These are phyloP conservation scores for Suillus tomentosus DNA, from an alignment of 768 basidiomycete species.

Conservation along the genomic window DNA sequence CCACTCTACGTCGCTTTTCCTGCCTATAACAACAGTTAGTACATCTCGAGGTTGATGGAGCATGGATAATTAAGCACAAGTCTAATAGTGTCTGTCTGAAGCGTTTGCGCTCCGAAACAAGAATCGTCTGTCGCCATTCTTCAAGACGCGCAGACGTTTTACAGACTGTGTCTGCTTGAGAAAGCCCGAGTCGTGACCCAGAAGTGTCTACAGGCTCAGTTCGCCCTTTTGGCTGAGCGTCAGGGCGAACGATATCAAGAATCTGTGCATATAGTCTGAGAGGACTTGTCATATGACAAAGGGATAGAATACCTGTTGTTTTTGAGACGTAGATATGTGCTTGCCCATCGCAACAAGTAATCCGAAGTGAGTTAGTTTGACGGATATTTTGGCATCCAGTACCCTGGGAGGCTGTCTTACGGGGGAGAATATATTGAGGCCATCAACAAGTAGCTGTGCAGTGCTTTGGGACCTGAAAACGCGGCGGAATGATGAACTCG, in stretches of 20 bases:
- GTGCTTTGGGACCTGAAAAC: constrained; percentile 73
- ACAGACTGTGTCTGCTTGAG: constrained; percentile 45
- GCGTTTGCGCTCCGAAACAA: constrained; percentile 69
- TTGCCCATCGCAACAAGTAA: constrained; percentile 67
- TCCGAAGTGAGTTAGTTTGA: constrained; percentile 73
- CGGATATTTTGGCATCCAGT: constrained; percentile 40
- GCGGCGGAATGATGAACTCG: constrained; percentile 66
- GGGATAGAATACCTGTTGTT: constrained; percentile 60
- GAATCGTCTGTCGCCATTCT: constrained; percentile 75
- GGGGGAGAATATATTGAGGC: constrained; percentile 51
- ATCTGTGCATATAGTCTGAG: constrained; percentile 42
- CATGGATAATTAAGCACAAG: constrained; percentile 43
- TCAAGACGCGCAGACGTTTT: constrained; percentile 64
- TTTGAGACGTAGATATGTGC: constrained; percentile 62
- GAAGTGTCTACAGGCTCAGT: not conserved
- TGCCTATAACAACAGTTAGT: constrained; percentile 47
- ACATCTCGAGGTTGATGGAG: not conserved
- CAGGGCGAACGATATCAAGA: constrained; percentile 53
- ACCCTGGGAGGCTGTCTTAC: not conserved
- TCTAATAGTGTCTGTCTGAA: constrained; percentile 73
- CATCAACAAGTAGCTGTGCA: constrained; percentile 66
- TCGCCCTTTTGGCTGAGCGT: constrained; percentile 9
- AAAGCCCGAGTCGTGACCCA: constrained; percentile 20
- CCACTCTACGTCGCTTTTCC: constrained; percentile 73
- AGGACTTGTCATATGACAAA: not conserved